Evolutionary conservation across 1,284 basidiomycete species (phyloP), one percentile per base, ranked within the genome.

Genomic region (Paramarasmius palmivorus): DNA sequence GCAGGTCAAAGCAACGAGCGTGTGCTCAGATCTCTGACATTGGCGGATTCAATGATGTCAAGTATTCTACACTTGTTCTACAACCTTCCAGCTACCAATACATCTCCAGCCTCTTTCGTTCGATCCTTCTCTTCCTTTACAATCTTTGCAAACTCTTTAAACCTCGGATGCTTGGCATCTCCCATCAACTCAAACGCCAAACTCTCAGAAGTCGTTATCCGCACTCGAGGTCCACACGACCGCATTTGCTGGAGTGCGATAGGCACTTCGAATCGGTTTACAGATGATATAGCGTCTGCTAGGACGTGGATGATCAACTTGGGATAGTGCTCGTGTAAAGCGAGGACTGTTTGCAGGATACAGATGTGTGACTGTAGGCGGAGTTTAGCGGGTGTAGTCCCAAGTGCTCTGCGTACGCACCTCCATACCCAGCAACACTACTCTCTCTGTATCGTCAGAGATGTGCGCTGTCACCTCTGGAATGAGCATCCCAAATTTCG

Each of bases 391-490:
- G 14, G 23, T 52, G 8, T 37, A 25, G 42, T 22, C 41, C 19
- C 32, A 44, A 36, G 35, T 17, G 54, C 8, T 10, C 17, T 20
- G 15, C 58, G 9, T 15, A 61, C 77, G 36, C 53, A 88, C 90
- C 75, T 95, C 93, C 55, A 95, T 94, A 26, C 94, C 94, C 61
- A 93, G 84, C 4, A 97, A 71, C 23, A 95, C 83, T 46, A 93
- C 75, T 17, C 79, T 81, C 6, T 20, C n/a, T 19, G 46, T 39
- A 32, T 38, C 14, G n/a, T 73, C 61, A 45, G 75, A 70, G 8
- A 46, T 32, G 19, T 32, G 44, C 25, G 25, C 25, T 4, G 32
- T 46, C 4, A 94, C 80, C 47, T 89, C 83, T 1, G 86, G 81
- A 0, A 84, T 86, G 52, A 86, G 64, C 92, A 96, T 95, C 4